Percentiles rank a stretch among this genome's conserved stretches.
phyloP scores from a whole-genome alignment of 768 basidiomycete species.

The Russula emetica region DNA sequence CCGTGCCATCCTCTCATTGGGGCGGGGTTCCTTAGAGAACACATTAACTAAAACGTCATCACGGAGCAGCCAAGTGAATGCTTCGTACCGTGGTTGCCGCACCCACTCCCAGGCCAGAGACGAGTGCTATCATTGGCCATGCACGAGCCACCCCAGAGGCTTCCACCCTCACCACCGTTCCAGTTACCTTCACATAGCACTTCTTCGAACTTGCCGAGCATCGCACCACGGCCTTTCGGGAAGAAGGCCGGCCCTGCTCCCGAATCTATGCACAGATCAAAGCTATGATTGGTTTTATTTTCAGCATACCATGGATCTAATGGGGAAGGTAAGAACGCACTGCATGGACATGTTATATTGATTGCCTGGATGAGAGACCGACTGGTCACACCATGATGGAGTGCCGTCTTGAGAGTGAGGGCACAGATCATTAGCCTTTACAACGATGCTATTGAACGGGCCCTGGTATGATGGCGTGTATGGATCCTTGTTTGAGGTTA shows the following conservation, averaged over 20 bases:
- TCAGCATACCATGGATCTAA: neutral
- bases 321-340: constrained; percentile 35
- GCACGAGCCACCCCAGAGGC: constrained; percentile 48
- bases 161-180: constrained; percentile 48
- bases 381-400: constrained; percentile 51
- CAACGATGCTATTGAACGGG: constrained; percentile 51
- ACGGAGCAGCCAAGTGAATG: neutral
- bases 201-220: constrained; percentile 51
- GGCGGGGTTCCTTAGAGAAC: constrained; percentile 9
- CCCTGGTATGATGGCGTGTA: constrained; percentile 48
- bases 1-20: neutral
- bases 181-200: constrained; percentile 51
- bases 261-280: constrained; percentile 58
- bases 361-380: constrained; percentile 40
- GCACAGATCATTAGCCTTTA: constrained; percentile 47
- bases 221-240: constrained; percentile 46
- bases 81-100: constrained; percentile 49
- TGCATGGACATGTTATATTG: constrained; percentile 41
- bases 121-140: constrained; percentile 44
- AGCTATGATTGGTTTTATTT: constrained; percentile 36
- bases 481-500: constrained; percentile 50
- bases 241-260: constrained; percentile 53
- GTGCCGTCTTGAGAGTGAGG: constrained; percentile 42
- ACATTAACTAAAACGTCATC: neutral
- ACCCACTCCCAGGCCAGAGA: constrained; percentile 50